Base-by-base conservation (phyloP, 805 yeast species). In the Kodamaea lidongshanica region DNA sequence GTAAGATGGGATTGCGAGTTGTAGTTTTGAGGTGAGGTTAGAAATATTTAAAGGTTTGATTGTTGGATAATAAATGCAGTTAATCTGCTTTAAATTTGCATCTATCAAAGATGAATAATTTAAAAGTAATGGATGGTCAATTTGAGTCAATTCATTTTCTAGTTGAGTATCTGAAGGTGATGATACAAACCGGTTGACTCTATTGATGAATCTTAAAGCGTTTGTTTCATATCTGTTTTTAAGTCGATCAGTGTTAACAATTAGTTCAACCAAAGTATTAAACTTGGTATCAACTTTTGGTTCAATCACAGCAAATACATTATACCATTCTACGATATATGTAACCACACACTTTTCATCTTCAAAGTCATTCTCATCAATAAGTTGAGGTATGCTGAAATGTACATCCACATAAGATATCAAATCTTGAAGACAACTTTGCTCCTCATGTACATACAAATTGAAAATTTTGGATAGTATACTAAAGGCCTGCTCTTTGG, bases 291-390 rank as follows among this genome's bases (percentile, higher is more conserved):
- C 25, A 4, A 28, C 19, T 11, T 13, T 16, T 11, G 15, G 9
- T 10, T 20, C 31, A 8, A 19, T 14, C n/a, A n/a, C 19, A 10
- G 27, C 63, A 36, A 61, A 58, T 15, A 37, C 39, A 33, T 71
- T 73, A 51, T 65, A 76, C 76, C 79, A 72, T 42, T 76, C 71
- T 9, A 78, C 66, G 7, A 77, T 50, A 44, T 73, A 77, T 11
- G 78, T 67, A 40, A 77, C 62, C 10, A 78, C 58, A 23, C 77
- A 65, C 39, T 72, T 67, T 39, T 78, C 85, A 39, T 78, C 84
- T 0, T 80, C 80, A 13, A 61, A 55, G 50, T 75, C 82, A 19
- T 72, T 77, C 1, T 62, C 66, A 31, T 74, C 79, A 4, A 75
- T 61, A 29, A 78, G 51, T 27, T 56, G 61, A 1, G 75, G 72